Conservation (phyloP, 345 rosid genomes). For the Abelmoschus esculentus region DNA sequence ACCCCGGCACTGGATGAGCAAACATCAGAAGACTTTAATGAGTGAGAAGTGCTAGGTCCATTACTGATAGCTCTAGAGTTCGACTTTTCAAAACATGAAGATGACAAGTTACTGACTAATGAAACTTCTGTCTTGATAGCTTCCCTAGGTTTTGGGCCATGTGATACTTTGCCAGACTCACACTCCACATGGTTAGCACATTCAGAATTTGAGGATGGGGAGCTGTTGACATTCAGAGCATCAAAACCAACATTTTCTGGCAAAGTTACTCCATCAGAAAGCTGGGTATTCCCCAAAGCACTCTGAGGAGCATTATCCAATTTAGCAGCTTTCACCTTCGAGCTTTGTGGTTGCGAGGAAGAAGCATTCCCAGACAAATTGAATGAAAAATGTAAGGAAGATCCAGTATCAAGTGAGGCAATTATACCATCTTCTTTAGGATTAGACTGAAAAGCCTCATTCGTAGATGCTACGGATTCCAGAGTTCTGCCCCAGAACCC, state of each 20-base stretch:
- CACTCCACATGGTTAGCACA: conserved; percentile 1
- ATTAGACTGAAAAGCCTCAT: conserved; percentile 24
- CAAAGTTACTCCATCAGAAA: conserved; percentile 18
- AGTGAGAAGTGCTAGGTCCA: conserved; percentile 22
- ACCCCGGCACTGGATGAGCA: conserved; percentile 23
- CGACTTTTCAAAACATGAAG: conserved; percentile 23
- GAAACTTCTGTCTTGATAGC: conserved; percentile 16
- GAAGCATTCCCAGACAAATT: conserved; percentile 21
- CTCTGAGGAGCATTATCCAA: conserved; percentile 26
- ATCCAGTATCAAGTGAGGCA: conserved; percentile 23
- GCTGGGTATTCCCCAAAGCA: conserved; percentile 10
- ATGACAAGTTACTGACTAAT: conserved; percentile 13
- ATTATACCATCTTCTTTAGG: conserved; percentile 15
- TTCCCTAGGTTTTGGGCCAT: conserved; percentile 15
- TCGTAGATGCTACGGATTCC: conserved; percentile 24
- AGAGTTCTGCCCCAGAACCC: conserved; percentile 56
- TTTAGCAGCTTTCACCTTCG: conserved; percentile 19
- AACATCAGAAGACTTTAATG: conserved; percentile 25
- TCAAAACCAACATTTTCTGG: conserved; percentile 18
- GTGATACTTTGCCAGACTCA: conserved; percentile 9
- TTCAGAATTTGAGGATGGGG: conserved; percentile 22
- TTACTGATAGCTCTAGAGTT: conserved; percentile 13
- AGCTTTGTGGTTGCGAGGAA: conserved; percentile 13
- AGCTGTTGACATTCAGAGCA: conserved; percentile 13
- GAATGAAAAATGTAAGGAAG: conserved; percentile 42